A percentile compares a stretch with the other conserved stretches of the same genome.
These are phyloP conservation scores for Phaeophleospora eucalypticola DNA, from an alignment of 2,329 filamentous ascomycete genomes.

Conservation along the genomic window DNA sequence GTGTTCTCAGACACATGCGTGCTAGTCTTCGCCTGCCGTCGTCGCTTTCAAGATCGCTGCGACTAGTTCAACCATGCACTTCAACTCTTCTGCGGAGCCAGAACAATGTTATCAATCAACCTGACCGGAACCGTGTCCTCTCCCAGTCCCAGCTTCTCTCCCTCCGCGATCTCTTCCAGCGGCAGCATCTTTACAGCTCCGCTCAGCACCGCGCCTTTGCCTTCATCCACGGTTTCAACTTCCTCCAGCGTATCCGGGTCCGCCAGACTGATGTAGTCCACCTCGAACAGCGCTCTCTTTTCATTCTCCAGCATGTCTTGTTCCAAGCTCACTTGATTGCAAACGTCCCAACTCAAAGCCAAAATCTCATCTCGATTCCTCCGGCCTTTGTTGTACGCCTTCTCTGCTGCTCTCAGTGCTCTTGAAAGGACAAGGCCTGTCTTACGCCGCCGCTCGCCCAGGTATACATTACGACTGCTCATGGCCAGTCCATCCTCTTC, in stretches of 20 bases:
- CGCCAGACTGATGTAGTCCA: constrained; percentile 89
- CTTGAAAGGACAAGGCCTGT: constrained; percentile 69
- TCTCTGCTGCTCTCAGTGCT: constrained; percentile 67
- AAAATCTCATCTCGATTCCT: constrained; percentile 64
- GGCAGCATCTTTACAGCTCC: constrained; percentile 87
- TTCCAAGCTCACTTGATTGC: constrained; percentile 52
- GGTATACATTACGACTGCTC: constrained; percentile 90
- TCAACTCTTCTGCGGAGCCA: constrained; percentile 7
- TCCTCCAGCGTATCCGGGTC: constrained; percentile 82
- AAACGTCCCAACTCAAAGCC: constrained; percentile 61
- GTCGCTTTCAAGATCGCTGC: too few relatives aligned
- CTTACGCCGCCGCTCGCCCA: constrained; percentile 68
- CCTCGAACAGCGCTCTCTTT: constrained; percentile 67
- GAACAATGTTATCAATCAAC: constrained; percentile 80
- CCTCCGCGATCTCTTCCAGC: constrained; percentile 63
- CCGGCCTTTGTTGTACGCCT: constrained; percentile 55
- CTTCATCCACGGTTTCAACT: constrained; percentile 64
- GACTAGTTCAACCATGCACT: too few relatives aligned
- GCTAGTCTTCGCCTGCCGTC: too few relatives aligned
- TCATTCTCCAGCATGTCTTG: constrained; percentile 59
- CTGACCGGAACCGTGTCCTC: constrained; percentile 71
- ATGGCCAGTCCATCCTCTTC: constrained; percentile 81
- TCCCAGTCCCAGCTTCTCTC: constrained; percentile 68
- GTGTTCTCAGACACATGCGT: too few relatives aligned
- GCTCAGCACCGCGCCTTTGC: constrained; percentile 76